phyloP scores from a whole-genome alignment of 2,329 filamentous ascomycete species.

The Simplicillium aogashimaense region DNA sequence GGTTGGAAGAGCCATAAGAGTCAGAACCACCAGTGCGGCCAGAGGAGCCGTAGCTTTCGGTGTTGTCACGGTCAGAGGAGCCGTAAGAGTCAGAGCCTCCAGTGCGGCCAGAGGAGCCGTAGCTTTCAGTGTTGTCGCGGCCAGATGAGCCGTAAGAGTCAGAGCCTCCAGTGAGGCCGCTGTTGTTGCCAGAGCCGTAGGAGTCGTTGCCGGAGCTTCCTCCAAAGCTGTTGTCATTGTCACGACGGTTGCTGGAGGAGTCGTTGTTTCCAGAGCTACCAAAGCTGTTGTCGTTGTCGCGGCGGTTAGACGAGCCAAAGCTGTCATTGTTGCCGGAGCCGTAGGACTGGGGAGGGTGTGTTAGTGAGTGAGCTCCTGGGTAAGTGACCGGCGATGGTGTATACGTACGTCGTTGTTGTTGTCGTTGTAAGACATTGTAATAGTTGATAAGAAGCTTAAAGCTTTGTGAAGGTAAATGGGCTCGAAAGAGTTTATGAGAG shows the following conservation, averaged over 20 bases:
- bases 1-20: background rate
- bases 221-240: conserved; percentile 10
- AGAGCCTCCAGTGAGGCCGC: conserved; percentile 18
- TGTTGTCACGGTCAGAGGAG: conserved; percentile 2
- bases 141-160: conserved; percentile 1
- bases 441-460: conserved; percentile 3
- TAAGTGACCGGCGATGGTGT: background rate
- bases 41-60: conserved; percentile 9
- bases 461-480: conserved; percentile 1
- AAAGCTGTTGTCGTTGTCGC: conserved; percentile 10
- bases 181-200: conserved; percentile 22
- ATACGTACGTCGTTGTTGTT: conserved; percentile 24
- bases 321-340: conserved; percentile 8
- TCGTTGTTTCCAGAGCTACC: conserved; percentile 12
- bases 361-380: background rate
- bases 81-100: conserved; percentile 1
- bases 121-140: conserved; percentile 2
- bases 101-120: background rate
- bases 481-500: too few species aligned
- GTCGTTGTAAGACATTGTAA: conserved; percentile 36
- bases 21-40: conserved; percentile 1
- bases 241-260: conserved; percentile 7
- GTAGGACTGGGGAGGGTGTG: background rate
- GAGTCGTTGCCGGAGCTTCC: conserved; percentile 10
- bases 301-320: conserved; percentile 5